Evolutionary conservation across 169 alveolate genomes (phyloP).

Genomic region (Plasmodium fragile): DNA sequence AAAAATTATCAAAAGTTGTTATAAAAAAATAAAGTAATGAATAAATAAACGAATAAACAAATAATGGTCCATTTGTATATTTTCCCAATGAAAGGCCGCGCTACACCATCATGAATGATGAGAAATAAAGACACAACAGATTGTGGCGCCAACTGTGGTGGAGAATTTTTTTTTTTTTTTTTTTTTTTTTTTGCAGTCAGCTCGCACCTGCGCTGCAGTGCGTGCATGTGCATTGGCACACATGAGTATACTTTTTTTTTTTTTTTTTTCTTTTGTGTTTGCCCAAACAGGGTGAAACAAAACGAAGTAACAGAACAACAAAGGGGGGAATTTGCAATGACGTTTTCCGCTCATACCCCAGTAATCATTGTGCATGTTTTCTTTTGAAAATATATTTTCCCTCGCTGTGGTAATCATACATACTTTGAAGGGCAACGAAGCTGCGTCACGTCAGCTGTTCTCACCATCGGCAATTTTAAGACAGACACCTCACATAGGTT

Average conservation of each 20-base stretch:
- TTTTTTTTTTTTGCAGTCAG: background rate
- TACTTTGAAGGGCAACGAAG: background rate
- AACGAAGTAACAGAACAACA: too few relatives aligned
- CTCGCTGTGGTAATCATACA: background rate
- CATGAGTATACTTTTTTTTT: background rate
- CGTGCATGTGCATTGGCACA: background rate
- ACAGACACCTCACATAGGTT: background rate
- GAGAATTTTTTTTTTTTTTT: too few relatives aligned
- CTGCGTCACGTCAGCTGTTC: background rate
- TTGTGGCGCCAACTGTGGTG: background rate
- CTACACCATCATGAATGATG: background rate
- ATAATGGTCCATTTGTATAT: background rate
- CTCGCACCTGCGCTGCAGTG: background rate
- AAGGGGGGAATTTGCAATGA: background rate
- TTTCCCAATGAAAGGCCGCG: background rate
- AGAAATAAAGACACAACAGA: background rate
- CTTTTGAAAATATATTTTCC: background rate
- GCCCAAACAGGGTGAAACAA: background rate
- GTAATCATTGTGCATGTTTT: background rate
- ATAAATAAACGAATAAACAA: background rate
- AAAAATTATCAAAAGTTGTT: background rate
- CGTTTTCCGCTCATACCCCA: background rate
- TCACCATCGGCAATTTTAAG: background rate
- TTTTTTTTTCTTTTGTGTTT: too few relatives aligned
- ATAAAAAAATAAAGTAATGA: too few relatives aligned